Evolutionary conservation across 805 yeast genomes (phyloP), one percentile per base, ranked within the genome.

Genomic region (Saturnispora galanensis): DNA sequence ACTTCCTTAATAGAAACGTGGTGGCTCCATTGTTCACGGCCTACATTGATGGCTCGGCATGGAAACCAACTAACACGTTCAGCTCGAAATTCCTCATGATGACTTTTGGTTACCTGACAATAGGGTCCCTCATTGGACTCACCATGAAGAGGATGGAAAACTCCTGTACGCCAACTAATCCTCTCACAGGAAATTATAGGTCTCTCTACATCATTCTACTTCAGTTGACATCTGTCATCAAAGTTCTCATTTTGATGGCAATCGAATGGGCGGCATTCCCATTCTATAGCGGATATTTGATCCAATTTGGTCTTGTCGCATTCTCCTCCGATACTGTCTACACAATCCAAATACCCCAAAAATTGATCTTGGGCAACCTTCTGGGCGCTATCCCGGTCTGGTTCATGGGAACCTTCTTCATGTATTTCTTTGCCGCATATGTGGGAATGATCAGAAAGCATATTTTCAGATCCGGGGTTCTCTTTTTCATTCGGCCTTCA

Each of bases 401-500:
- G 95, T 62, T 67, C 5, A 52, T 71, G 44, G 97, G 98, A 5
- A 87, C 96, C 0, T 51, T 71, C 10, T 93, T 87, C 67, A 89
- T 93, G 97, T 79, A 81, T 50, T 69, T 77, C 54, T 80, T 93
- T 65, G 95, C 97, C 1, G 66, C 83, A 40, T 90, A 78, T 63
- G 88, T 90, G 29, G 84, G 94, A 15, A 81, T 88, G 88, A 73
- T 81, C 16, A 71, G 98, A 49, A 66, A 73, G 38, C 64, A 68
- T 47, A 78, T 87, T 34, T 70, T 90, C 47, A 74, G 99, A 45
- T 81, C 84, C 0, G 99, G 98, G 10, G 96, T 86, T 8, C 68
- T 93, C 39, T 93, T 79, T 60, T 93, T 93, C 65, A 84, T 93
- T 48, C 74, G 96, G 54, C 87, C 95, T 17, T 96, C 96, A 4